Conservation (phyloP, 768 basidiomycete species). For the Lactarius sp. region DNA sequence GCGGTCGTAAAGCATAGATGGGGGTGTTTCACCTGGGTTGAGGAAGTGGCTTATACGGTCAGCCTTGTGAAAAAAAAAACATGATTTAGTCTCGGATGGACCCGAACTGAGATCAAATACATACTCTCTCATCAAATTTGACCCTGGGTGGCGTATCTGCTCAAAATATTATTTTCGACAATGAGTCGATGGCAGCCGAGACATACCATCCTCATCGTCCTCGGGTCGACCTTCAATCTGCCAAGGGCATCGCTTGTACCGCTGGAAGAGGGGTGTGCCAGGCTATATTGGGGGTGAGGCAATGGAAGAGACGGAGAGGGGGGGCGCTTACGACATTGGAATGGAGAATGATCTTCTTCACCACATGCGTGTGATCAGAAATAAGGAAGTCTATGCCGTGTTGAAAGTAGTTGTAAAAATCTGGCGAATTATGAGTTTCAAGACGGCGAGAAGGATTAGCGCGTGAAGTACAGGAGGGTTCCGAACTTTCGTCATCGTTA, state of each 20-base stretch:
- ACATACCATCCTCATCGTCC: slow-evolving; percentile 74
- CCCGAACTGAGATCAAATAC: slow-evolving; percentile 13
- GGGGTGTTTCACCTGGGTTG: slow-evolving; percentile 65
- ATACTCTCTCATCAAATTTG: slow-evolving; percentile 64
- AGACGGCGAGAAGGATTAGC: not conserved
- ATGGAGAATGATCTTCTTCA: slow-evolving; percentile 83
- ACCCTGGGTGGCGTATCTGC: slow-evolving; percentile 71
- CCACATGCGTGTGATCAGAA: slow-evolving; percentile 61
- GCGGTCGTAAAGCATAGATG: slow-evolving; percentile 76
- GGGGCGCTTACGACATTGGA: slow-evolving; percentile 67
- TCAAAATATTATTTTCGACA: not conserved
- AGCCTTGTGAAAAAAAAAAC: slow-evolving; percentile 49
- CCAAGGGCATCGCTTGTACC: slow-evolving; percentile 91
- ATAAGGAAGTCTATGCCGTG: slow-evolving; percentile 87
- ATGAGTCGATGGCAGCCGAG: not conserved
- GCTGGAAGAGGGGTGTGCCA: slow-evolving; percentile 83
- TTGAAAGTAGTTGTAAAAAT: slow-evolving; percentile 93
- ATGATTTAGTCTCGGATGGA: not conserved
- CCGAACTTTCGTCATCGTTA: slow-evolving; percentile 43
- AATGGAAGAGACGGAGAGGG: not conserved
- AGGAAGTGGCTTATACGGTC: slow-evolving; percentile 77
- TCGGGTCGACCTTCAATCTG: slow-evolving; percentile 74
- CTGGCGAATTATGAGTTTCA: slow-evolving; percentile 35
- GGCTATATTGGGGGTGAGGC: slow-evolving; percentile 44
- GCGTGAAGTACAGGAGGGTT: slow-evolving; percentile 44